Percentiles rank a stretch among this genome's conserved stretches.
Evolutionary conservation across 148 eudicot species (phyloP).

Genomic region (Pouteria glomerata): DNA sequence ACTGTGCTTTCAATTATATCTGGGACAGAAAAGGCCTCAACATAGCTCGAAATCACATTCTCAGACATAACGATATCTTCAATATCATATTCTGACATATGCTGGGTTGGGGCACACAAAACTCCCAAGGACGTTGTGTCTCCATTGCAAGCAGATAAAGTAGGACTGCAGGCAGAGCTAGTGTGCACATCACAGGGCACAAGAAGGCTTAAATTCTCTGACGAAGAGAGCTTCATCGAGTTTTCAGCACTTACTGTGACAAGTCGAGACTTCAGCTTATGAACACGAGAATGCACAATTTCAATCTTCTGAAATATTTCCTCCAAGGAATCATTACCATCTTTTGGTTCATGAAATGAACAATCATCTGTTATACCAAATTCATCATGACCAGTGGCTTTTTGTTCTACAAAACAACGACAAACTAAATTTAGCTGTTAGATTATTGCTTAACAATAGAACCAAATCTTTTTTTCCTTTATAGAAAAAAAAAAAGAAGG

Average conservation of each 20-base stretch:
- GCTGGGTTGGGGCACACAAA: constrained; percentile 27
- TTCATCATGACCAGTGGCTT: constrained; percentile 35
- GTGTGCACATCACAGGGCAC: constrained; percentile 56
- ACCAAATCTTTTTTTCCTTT: too few relatives aligned
- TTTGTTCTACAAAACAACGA: constrained; percentile 31
- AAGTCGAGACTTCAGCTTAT: constrained; percentile 48
- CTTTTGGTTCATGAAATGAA: constrained; percentile 27
- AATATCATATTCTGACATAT: constrained; percentile 51
- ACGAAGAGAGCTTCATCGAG: constrained; percentile 59
- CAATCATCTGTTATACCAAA: constrained; percentile 38
- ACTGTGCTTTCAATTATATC: constrained; percentile 92
- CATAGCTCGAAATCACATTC: constrained; percentile 39
- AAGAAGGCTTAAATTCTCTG: constrained; percentile 66
- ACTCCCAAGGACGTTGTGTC: constrained; percentile 51
- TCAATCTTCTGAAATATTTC: constrained; percentile 62
- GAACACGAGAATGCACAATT: constrained; percentile 48
- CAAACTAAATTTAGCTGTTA: too few relatives aligned
- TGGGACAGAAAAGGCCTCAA: constrained; percentile 57
- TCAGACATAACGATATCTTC: constrained; percentile 65
- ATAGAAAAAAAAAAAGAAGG: too few relatives aligned
- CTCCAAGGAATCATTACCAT: constrained; percentile 42
- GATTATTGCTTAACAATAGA: too few relatives aligned
- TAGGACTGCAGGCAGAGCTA: constrained; percentile 72
- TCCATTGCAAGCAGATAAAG: constrained; percentile 70
- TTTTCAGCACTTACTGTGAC: constrained; percentile 47